Conservation (phyloP, 495 filamentous ascomycete genomes). For the Xeromyces bisporus region DNA sequence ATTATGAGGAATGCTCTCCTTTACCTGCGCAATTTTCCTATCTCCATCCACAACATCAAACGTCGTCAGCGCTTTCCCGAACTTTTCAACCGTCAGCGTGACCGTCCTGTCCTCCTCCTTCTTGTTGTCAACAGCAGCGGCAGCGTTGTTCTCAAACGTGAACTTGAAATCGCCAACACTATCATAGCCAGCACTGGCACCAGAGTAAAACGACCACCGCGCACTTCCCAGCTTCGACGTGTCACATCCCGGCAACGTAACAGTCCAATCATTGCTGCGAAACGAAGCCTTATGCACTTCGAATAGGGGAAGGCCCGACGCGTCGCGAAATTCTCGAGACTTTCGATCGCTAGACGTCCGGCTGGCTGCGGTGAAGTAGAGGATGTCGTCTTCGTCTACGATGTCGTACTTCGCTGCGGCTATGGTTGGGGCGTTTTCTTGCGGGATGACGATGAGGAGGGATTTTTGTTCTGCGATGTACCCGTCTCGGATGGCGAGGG, state of each 20-base stretch:
- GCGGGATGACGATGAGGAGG: constrained; percentile 3
- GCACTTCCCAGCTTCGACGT: constrained; percentile 5
- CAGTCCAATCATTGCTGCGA: constrained; percentile 6
- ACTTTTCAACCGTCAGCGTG: constrained; percentile 7
- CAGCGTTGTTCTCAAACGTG: constrained; percentile 12
- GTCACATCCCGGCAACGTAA: constrained; percentile 12
- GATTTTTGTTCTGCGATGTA: constrained; percentile 5
- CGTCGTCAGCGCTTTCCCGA: constrained; percentile 7
- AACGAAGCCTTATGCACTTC: constrained; percentile 9
- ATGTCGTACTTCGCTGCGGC: constrained; percentile 4
- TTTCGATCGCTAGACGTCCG: constrained; percentile 5
- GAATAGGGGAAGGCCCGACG: constrained; percentile 9
- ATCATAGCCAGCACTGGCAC: too few species aligned
- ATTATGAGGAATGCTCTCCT: constrained; percentile 14
- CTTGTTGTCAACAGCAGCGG: constrained; percentile 5
- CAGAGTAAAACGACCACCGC: constrained; percentile 4
- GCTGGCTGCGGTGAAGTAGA: constrained; percentile 4
- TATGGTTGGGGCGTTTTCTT: constrained; percentile 3
- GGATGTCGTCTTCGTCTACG: constrained; percentile 1
- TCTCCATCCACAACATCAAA: constrained; percentile 15
- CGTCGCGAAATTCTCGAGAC: constrained; percentile 7
- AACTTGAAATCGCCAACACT: constrained; percentile 12
- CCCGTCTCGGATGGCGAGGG: constrained; percentile 6
- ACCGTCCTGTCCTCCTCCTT: constrained; percentile 6
- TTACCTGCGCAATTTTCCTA: constrained; percentile 11